Base-by-base conservation (phyloP, 108 stramenopile genomes). In the Cyclostephanos invisitatus region DNA sequence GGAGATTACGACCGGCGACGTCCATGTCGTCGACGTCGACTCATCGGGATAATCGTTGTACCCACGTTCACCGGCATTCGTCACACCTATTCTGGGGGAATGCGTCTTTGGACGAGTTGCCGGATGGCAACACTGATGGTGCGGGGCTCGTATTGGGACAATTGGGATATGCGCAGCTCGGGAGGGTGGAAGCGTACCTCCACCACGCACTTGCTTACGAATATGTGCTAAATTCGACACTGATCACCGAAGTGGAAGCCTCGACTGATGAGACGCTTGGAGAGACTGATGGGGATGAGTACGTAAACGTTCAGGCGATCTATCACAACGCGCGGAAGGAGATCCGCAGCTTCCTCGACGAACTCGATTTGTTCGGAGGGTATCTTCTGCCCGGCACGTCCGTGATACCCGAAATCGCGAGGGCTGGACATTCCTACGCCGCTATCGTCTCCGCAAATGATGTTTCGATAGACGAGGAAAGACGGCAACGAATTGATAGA, bases 321-420 rank as follows among this genome's bases (percentile, higher is more conserved):
- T 82, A 82, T 68, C 81, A 82, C 24, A 78, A 82, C 50, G 36
- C 74, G 42, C 67, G 81, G 14, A 82, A 82, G 59, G 81, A 82
- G 51, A 21, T 82, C 14, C 55, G 81, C 15, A 82, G 81, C 37
- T 82, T 82, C 35, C 53, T 78, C 12, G 81, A 82, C 53, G 73
- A 68, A 40, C 44, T 78, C 3, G 73, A 78, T 54, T 51, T 82
- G 53, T 78, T 82, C 62, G 81, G 77, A 25, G 38, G 53, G 3
- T 63, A 68, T 40, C 64, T 81, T 29, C 63, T 81, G 12, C 66
- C 72, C 8, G 64, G 62, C 51, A 27, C 64, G 7, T 36, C 55
- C 25, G 51, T 71, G 3, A n/a, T 57, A 32, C 70, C 77, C 29
- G 70, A 71, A 51, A 54, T 67, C 32, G 32, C 58, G 2, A 42